These are phyloP conservation scores for Lactarius sp. DNA, from an alignment of 768 basidiomycete genomes.

Conservation along the genomic window DNA sequence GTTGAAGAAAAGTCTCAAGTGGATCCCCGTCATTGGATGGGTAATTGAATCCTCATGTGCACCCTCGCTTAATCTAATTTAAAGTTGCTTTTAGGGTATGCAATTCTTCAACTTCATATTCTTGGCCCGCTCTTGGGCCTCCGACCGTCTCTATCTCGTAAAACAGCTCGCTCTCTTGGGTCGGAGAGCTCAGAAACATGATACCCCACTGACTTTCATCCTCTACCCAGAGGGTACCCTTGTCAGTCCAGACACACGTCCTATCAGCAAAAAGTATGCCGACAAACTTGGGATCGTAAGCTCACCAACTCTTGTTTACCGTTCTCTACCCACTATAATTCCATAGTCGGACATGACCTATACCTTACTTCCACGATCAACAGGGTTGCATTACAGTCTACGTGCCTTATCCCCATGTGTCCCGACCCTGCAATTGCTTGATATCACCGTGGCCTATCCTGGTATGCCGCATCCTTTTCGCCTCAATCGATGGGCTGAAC, in stretches of 20 bases:
- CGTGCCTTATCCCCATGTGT: constrained; percentile 75
- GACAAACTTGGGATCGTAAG: constrained; percentile 85
- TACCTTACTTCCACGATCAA: constrained; percentile 86
- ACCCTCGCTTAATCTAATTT: background rate
- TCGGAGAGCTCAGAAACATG: constrained; percentile 56
- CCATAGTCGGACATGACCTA: constrained; percentile 72
- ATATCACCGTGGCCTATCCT: constrained; percentile 89
- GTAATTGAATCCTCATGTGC: constrained; percentile 39
- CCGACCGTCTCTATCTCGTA: constrained; percentile 67
- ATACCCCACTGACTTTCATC: constrained; percentile 73
- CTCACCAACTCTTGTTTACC: constrained; percentile 20
- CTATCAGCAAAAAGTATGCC: constrained; percentile 81
- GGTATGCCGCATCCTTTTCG: constrained; percentile 42
- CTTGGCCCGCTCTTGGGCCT: constrained; percentile 85
- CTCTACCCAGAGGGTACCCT: constrained; percentile 97
- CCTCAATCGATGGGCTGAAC: constrained; percentile 9
- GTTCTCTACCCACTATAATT: background rate
- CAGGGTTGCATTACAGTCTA: constrained; percentile 81
- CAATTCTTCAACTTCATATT: constrained; percentile 95
- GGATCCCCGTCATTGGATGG: constrained; percentile 85
- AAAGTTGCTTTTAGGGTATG: constrained; percentile 61
- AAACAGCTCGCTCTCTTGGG: constrained; percentile 65
- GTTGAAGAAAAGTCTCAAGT: constrained; percentile 85
- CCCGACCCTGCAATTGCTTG: constrained; percentile 74
- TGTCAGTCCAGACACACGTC: constrained; percentile 80